phyloP scores from a whole-genome alignment of 75 land plant genomes.

The Picea glauca region DNA sequence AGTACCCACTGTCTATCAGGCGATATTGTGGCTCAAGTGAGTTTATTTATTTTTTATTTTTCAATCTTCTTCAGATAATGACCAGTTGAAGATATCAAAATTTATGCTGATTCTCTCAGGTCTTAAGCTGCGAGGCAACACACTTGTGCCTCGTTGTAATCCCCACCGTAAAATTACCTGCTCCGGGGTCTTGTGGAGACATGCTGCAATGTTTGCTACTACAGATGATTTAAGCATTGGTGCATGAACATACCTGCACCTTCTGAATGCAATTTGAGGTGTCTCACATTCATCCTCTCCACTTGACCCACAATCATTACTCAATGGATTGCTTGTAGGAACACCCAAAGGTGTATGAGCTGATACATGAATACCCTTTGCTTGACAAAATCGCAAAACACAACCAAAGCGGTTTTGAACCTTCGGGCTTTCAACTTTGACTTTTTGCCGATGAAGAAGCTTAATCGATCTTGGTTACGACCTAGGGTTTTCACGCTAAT shows the following conservation, averaged over 20 bases:
- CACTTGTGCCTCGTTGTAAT: too few species aligned
- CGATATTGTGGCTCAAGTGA: slow-evolving; percentile 38
- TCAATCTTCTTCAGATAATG: too few species aligned
- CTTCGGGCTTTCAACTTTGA: too few species aligned
- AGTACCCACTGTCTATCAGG: slow-evolving; percentile 36
- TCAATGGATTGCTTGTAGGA: slow-evolving; percentile 31
- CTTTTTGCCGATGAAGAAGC: too few species aligned
- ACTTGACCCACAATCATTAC: slow-evolving; percentile 39
- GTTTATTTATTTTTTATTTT: too few species aligned
- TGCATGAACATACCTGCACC: slow-evolving; percentile 63
- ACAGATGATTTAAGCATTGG: slow-evolving; percentile 60
- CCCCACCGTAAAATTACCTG: slow-evolving; percentile 30
- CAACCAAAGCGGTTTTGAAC: too few species aligned
- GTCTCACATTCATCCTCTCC: slow-evolving; percentile 61
- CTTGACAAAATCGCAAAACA: slow-evolving; percentile 56
- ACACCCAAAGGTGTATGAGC: slow-evolving; percentile 81
- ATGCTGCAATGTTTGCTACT: slow-evolving; percentile 57
- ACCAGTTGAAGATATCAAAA: too few species aligned
- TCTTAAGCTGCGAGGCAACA: too few species aligned
- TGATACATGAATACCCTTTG: slow-evolving; percentile 77
- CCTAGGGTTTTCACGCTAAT: too few species aligned
- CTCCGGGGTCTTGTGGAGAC: slow-evolving; percentile 57
- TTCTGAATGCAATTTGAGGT: slow-evolving; percentile 50
- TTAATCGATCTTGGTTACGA: too few species aligned
- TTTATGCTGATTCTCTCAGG: too few species aligned